Conservation (phyloP, 108 stramenopile genomes). For the Nannochloropsis salina region DNA sequence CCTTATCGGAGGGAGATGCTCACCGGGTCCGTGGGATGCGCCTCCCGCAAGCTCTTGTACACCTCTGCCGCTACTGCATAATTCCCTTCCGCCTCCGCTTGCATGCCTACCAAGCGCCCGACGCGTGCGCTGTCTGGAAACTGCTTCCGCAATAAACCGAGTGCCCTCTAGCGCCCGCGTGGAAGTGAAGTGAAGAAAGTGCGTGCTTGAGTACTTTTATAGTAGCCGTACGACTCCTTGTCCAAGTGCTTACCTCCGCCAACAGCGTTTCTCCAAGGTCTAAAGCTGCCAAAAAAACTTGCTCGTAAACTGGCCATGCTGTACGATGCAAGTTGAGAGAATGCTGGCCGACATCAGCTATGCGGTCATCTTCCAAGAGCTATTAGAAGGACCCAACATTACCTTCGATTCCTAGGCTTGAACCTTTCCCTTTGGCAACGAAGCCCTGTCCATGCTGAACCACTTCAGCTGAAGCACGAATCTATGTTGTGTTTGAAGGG, state of each 20-base stretch:
- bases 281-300: neutral
- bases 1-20: neutral
- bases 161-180: neutral
- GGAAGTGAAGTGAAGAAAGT: neutral
- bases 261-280: slow-evolving; percentile 13
- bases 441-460: slow-evolving; percentile 2
- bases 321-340: neutral
- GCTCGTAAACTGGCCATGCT: neutral
- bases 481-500: neutral
- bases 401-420: slow-evolving; percentile 9
- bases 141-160: neutral
- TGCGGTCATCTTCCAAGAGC: neutral
- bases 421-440: neutral
- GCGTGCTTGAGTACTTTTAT: neutral
- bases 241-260: neutral
- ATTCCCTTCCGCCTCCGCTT: slow-evolving; percentile 30
- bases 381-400: neutral
- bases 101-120: slow-evolving; percentile 39
- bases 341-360: neutral
- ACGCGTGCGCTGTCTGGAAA: slow-evolving; percentile 44
- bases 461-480: neutral
- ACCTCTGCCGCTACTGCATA: slow-evolving; percentile 19
- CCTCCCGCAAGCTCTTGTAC: slow-evolving; percentile 27
- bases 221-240: too few relatives aligned
- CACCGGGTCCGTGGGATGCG: slow-evolving; percentile 35